These are phyloP conservation scores for Millerozyma acaciae DNA, from an alignment of 805 yeast genomes.

Conservation along the genomic window DNA sequence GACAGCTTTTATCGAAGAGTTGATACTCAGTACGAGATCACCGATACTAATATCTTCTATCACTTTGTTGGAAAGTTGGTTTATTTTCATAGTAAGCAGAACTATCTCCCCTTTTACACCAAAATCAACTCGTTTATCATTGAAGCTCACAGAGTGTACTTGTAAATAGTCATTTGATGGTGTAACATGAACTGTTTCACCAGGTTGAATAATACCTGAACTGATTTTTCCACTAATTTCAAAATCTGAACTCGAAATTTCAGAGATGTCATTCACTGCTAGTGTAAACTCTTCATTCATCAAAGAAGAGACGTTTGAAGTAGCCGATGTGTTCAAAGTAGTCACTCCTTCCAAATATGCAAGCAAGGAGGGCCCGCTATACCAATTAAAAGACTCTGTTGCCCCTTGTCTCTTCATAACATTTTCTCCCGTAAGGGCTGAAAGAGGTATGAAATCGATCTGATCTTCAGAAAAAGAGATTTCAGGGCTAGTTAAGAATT, in stretches of 20 bases:
- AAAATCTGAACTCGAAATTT: constrained; percentile 45
- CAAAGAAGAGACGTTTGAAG: background rate
- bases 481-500: constrained; percentile 45
- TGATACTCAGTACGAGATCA: constrained; percentile 39
- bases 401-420: constrained; percentile 44
- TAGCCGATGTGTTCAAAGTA: constrained; percentile 13
- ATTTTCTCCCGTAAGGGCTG: constrained; percentile 67
- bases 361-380: constrained; percentile 42
- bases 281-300: constrained; percentile 47
- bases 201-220: constrained; percentile 66
- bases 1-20: constrained; percentile 22
- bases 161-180: constrained; percentile 48
- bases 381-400: constrained; percentile 41
- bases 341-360: constrained; percentile 33
- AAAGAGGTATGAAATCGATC: constrained; percentile 58
- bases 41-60: constrained; percentile 61
- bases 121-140: constrained; percentile 45
- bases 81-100: constrained; percentile 43
- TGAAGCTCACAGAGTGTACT: constrained; percentile 37
- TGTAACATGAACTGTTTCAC: constrained; percentile 56
- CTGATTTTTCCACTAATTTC: constrained; percentile 61
- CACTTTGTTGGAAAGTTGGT: constrained; percentile 46
- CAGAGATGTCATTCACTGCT: constrained; percentile 60
- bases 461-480: constrained; percentile 46
- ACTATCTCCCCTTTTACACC: constrained; percentile 59